These are phyloP conservation scores for Strobilomyces dryophilus DNA, from an alignment of 768 basidiomycete species.

Conservation along the genomic window DNA sequence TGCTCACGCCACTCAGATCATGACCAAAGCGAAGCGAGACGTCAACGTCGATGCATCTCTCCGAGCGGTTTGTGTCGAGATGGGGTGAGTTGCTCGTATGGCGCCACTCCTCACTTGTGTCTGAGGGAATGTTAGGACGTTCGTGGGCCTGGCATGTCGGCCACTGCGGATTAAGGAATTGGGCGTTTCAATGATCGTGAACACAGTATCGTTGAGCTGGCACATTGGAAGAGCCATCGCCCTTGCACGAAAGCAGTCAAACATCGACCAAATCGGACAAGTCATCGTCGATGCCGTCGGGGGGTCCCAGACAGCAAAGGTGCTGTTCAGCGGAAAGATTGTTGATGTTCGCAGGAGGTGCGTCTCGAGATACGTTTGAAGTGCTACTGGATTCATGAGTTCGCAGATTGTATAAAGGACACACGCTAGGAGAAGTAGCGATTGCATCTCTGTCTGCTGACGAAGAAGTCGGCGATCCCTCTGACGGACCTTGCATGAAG, in stretches of 20 bases:
- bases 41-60: constrained; percentile 40
- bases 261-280: constrained; percentile 35
- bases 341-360: constrained; percentile 42
- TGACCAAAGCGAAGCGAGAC: constrained; percentile 43
- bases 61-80: constrained; percentile 46
- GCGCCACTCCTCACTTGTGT: not conserved
- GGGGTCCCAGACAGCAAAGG: constrained; percentile 32
- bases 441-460: constrained; percentile 27
- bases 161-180: constrained; percentile 37
- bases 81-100: constrained; percentile 35
- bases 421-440: constrained; percentile 37
- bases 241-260: constrained; percentile 44
- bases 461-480: constrained; percentile 25
- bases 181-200: constrained; percentile 41
- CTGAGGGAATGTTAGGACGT: constrained; percentile 26
- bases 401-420: constrained; percentile 33
- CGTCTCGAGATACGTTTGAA: not conserved
- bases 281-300: constrained; percentile 36
- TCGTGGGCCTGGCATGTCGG: constrained; percentile 42
- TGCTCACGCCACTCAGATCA: constrained; percentile 26
- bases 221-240: constrained; percentile 57
- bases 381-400: not conserved
- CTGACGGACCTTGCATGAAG: constrained; percentile 13
- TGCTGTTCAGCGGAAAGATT: constrained; percentile 59
- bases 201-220: constrained; percentile 60